phyloP scores from a whole-genome alignment of 345 rosid genomes.

The Hibiscus syriacus region DNA sequence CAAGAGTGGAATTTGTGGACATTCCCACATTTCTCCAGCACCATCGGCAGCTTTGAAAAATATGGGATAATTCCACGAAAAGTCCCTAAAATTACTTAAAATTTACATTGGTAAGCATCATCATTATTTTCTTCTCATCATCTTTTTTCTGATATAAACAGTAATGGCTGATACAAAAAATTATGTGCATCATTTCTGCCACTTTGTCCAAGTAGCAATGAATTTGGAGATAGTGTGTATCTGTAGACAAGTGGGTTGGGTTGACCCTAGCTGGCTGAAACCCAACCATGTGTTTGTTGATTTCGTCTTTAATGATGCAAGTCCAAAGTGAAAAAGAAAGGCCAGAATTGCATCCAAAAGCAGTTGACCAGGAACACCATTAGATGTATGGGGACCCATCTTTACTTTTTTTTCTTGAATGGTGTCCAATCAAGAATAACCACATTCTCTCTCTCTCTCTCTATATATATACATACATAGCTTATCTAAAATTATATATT shows the following conservation, averaged over 20 bases:
- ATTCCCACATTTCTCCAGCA: constrained; percentile 9
- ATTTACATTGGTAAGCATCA: neutral
- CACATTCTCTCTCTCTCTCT: too few species aligned
- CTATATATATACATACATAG: too few species aligned
- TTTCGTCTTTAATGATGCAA: neutral
- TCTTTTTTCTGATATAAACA: neutral
- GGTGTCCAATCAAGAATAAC: constrained; percentile 2
- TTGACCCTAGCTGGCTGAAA: neutral
- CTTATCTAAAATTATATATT: too few species aligned
- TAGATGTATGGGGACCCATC: neutral
- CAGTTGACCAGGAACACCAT: neutral
- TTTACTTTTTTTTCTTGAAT: neutral
- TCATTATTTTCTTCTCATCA: neutral
- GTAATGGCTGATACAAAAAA: neutral
- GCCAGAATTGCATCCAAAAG: neutral
- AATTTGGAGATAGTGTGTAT: too few species aligned
- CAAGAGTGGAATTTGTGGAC: constrained; percentile 18
- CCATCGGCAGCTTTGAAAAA: neutral
- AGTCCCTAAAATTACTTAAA: neutral
- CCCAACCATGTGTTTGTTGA: neutral
- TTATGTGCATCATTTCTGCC: neutral
- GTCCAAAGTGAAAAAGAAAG: neutral
- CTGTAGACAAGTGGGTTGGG: neutral
- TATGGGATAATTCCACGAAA: neutral
- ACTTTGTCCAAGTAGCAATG: too few species aligned